Percentiles rank a stretch among this genome's conserved stretches.
Evolutionary conservation across 148 eudicot genomes (phyloP).

Genomic region (Rhododendron henanense): DNA sequence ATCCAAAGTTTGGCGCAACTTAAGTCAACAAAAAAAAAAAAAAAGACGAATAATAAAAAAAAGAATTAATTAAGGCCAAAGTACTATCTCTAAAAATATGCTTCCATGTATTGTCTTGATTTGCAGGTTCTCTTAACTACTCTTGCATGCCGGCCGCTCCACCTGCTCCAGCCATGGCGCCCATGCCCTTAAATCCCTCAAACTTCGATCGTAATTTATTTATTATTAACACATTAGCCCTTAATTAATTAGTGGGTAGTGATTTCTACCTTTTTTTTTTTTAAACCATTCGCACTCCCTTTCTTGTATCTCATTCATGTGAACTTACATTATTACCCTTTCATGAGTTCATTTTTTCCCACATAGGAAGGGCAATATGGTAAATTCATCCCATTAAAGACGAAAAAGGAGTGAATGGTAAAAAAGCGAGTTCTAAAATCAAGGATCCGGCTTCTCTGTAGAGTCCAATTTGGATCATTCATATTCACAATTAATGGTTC

Average conservation of each 20-base stretch:
- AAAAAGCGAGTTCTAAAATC: not conserved
- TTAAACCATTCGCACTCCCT: not conserved
- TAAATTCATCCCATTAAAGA: too few relatives aligned
- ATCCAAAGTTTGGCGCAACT: not conserved
- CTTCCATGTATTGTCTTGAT: not conserved
- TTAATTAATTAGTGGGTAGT: not conserved
- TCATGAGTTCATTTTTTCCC: not conserved
- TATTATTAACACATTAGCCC: not conserved
- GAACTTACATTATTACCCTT: not conserved
- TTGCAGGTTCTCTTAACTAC: constrained; percentile 63
- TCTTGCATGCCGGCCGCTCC: constrained; percentile 64
- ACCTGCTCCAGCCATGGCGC: constrained; percentile 33
- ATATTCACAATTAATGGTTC: too few relatives aligned
- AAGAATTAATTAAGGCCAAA: not conserved
- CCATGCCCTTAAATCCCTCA: constrained; percentile 33
- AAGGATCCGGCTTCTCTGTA: too few relatives aligned
- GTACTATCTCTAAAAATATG: not conserved
- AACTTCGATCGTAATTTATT: constrained; percentile 46
- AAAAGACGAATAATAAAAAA: too few relatives aligned
- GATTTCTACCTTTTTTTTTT: rapidly evolving
- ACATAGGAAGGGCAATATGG: not conserved
- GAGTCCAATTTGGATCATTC: too few relatives aligned
- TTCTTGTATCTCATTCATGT: not conserved
- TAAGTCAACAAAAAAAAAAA: not conserved
- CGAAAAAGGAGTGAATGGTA: not conserved